Base-by-base conservation (phyloP, 2,329 filamentous ascomycete species). In the Zasmidium citrigriseum region DNA sequence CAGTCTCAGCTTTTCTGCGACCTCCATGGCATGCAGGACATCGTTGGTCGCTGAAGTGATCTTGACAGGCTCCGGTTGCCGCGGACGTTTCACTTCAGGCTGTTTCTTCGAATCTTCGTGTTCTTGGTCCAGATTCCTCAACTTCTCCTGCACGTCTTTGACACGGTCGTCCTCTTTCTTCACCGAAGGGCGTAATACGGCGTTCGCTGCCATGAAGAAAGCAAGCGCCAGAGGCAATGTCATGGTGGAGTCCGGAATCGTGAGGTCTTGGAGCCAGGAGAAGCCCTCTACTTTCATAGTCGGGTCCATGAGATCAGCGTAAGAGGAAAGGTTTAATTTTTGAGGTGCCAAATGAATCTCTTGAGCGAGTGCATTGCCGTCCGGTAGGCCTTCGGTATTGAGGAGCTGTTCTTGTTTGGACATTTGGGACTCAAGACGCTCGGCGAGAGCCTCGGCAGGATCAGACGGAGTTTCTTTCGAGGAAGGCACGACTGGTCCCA, bases 211-310 rank as follows among this genome's bases (percentile, higher is more conserved):
- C 34, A 68, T 63, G 38, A 48, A 38, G 2, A 50, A 5, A 24
- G 29, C 34, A 3, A 70, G 55, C 2, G 54, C 11, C 20, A 55
- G 3, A 2, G 67, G 68, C 4, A 70, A 55, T 2, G 57, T 46
- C 21, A 54, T 29, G 2, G 77, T 78, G 0, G 83, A 77, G 64
- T 88, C 85, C 9, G 82, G 73, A 0, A 76, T 66, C 4, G 83
- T 72, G 14, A 88, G 77, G 67, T 87, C 77, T 1, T 80, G 77
- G 56, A 86, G 86, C 85, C 85, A 88, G 1, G 85, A 73, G 2
- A 80, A 77, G n/a, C 85, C 85, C 72, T 86, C 85, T 7, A 69
- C 77, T 4, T 79, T 77, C 16, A 88, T 72, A 3, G 78, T 77
- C 2, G 79, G 78, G 62, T 85, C 81, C 27, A 80, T 70, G 66